Conservation (phyloP, 2,329 filamentous ascomycete genomes). For the Aspergillus thermomutatus region DNA sequence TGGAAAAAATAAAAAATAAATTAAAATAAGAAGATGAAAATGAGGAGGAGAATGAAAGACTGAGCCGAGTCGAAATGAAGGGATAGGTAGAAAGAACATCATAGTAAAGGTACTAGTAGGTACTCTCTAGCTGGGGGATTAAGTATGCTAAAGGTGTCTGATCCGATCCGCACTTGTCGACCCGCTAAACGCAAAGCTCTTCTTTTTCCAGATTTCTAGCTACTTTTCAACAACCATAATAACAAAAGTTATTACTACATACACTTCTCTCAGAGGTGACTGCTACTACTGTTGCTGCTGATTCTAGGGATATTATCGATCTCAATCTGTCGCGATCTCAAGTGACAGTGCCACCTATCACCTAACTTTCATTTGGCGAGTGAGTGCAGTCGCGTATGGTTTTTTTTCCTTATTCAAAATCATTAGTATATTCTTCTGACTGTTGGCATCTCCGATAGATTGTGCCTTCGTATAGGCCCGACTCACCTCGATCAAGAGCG, state of each 20-base stretch:
- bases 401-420: not conserved
- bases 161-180: not conserved
- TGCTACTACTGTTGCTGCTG: not conserved
- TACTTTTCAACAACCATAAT: not conserved
- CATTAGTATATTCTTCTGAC: not conserved
- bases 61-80: not conserved
- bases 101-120: too few relatives aligned
- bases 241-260: not conserved
- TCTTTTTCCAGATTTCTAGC: not conserved
- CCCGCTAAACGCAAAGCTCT: not conserved
- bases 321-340: not conserved
- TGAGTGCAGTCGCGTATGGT: not conserved
- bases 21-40: too few relatives aligned
- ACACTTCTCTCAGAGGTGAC: not conserved
- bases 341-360: not conserved
- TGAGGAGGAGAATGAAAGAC: not conserved
- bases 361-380: not conserved
- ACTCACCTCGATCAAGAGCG: conserved; percentile 1
- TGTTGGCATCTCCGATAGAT: not conserved
- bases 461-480: conserved; percentile 1
- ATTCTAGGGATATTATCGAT: not conserved
- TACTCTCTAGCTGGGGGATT: too few relatives aligned
- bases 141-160: not conserved
- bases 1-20: too few relatives aligned
- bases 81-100: too few relatives aligned